phyloP scores from a whole-genome alignment of 495 filamentous ascomycete species.

The Penicillium bialowiezense region DNA sequence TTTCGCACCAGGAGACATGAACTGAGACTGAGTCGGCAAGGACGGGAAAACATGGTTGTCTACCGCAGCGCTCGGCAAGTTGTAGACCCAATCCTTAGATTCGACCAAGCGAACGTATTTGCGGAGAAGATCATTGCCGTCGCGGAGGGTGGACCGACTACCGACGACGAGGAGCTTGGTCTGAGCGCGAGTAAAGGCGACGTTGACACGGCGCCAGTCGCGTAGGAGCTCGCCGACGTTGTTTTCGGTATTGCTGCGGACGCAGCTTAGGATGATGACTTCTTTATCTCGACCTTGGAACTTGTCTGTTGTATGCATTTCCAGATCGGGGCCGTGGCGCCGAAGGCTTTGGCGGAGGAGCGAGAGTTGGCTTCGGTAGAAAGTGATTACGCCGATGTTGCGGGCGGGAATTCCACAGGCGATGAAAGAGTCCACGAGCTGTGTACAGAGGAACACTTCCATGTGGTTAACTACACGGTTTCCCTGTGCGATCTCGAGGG shows the following conservation, averaged over 20 bases:
- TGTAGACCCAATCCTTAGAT: conserved; percentile 67
- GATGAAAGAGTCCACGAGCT: conserved; percentile 77
- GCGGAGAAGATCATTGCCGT: conserved; percentile 71
- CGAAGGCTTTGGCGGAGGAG: conserved; percentile 56
- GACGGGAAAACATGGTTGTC: conserved; percentile 67
- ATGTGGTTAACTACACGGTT: conserved; percentile 81
- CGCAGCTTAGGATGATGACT: conserved; percentile 78
- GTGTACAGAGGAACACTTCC: conserved; percentile 70
- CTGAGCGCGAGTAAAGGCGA: conserved; percentile 88
- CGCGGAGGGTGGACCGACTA: conserved; percentile 67
- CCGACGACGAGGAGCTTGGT: conserved; percentile 88
- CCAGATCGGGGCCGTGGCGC: conserved; percentile 55
- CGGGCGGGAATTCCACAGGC: conserved; percentile 66
- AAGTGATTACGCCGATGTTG: conserved; percentile 95
- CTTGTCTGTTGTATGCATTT: conserved; percentile 94
- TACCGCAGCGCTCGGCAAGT: conserved; percentile 60
- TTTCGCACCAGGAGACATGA: conserved; percentile 11
- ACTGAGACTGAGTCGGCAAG: conserved; percentile 17
- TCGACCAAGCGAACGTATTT: conserved; percentile 76
- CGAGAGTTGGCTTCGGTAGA: conserved; percentile 89
- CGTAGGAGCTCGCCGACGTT: conserved; percentile 83
- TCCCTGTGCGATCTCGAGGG: conserved; percentile 69
- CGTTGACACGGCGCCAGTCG: conserved; percentile 92
- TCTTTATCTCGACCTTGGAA: conserved; percentile 97
- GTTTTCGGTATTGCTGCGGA: conserved; percentile 77